Evolutionary conservation across 139 green algal species (phyloP).

Genomic region (Dunaliella sp.): DNA sequence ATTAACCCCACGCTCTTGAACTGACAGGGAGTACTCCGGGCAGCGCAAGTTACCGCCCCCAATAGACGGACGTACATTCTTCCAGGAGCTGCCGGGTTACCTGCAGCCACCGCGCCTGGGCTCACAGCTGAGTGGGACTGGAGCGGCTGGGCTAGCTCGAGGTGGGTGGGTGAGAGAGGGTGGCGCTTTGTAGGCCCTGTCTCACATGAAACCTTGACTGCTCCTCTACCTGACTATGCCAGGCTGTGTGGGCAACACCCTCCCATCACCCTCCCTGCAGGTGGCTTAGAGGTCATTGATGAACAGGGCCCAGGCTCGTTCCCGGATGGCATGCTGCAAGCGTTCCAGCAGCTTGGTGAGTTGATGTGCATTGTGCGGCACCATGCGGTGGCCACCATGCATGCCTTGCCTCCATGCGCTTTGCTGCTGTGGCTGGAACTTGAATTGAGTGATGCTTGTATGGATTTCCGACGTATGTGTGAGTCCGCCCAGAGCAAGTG

Average conservation of each 20-base stretch:
- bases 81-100: conserved; percentile 63
- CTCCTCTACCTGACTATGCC: background rate
- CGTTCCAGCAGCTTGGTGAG: conserved; percentile 59
- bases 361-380: background rate
- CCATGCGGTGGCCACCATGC: background rate
- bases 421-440: no score
- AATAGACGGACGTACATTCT: conserved; percentile 71
- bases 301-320: conserved; percentile 50
- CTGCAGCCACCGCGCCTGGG: conserved; percentile 16
- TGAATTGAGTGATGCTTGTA: no score
- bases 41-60: conserved; percentile 79
- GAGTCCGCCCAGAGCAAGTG: no score
- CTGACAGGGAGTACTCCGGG: conserved; percentile 57
- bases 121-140: conserved; percentile 29
- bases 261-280: background rate
- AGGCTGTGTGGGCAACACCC: background rate
- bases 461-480: no score
- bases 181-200: no score
- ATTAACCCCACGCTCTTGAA: no score
- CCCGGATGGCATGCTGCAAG: conserved; percentile 44
- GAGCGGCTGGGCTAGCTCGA: background rate
- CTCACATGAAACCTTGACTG: background rate
- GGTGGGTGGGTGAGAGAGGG: no score
- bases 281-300: conserved; percentile 67
- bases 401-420: no score